phyloP scores from a whole-genome alignment of 805 yeast species.

The Naumovozyma baii region DNA sequence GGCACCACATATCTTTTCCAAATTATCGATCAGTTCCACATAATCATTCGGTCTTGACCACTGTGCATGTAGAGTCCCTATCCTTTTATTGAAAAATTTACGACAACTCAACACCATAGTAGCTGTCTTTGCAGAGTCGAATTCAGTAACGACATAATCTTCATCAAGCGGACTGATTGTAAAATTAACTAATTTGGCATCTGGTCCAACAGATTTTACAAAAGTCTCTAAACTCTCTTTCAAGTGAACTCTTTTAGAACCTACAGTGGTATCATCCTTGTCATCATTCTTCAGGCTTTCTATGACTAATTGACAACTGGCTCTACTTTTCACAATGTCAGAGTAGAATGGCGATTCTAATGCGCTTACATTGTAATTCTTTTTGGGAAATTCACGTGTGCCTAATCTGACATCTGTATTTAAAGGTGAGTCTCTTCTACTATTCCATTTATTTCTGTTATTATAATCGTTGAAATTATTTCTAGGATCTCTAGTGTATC shows the following conservation, averaged over 20 bases:
- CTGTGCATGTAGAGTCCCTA: conserved; percentile 2
- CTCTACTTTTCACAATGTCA: conserved; percentile 12
- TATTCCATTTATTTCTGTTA: neutral
- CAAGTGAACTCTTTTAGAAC: neutral
- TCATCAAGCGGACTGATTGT: neutral
- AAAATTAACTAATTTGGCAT: neutral
- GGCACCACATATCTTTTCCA: conserved; percentile 14
- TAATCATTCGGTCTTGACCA: conserved; percentile 25
- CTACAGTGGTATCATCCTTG: neutral
- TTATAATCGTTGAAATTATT: neutral
- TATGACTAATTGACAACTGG: conserved; percentile 19
- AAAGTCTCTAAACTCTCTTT: neutral
- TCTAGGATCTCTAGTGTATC: neutral
- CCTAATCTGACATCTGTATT: too few species aligned
- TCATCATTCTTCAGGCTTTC: neutral
- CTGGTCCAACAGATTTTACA: neutral
- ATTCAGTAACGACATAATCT: conserved; percentile 9
- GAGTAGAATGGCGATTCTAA: neutral
- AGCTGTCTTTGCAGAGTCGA: conserved; percentile 11
- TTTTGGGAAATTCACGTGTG: neutral
- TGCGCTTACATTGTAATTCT: neutral
- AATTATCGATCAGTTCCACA: conserved; percentile 14
- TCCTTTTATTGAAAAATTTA: conserved; percentile 14
- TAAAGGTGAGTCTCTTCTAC: neutral
- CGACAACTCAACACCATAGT: conserved; percentile 18